phyloP scores from a whole-genome alignment of 495 filamentous ascomycete species.

The Penicillium odoratum region DNA sequence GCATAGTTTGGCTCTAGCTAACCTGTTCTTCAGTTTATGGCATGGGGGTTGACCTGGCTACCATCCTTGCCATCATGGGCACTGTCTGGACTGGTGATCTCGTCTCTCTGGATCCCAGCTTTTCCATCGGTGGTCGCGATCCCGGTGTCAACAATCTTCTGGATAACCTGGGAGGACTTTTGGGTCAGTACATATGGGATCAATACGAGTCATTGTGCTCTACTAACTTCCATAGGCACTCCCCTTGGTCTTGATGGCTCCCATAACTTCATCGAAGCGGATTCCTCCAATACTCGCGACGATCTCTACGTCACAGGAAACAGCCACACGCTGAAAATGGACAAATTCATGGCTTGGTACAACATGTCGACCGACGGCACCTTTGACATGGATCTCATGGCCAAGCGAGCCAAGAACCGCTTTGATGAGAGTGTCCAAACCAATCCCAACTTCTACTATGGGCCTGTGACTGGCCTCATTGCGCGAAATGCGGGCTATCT shows the following conservation, averaged over 20 bases:
- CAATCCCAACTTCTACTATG: conserved; percentile 56
- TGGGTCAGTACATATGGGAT: conserved; percentile 15
- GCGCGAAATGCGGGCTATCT: conserved; percentile 49
- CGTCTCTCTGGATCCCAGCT: conserved; percentile 39
- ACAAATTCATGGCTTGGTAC: conserved; percentile 43
- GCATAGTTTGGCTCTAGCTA: not conserved
- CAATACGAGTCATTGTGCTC: not conserved
- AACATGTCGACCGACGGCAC: conserved; percentile 37
- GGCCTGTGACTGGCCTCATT: conserved; percentile 47
- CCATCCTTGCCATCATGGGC: conserved; percentile 52
- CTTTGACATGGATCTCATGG: conserved; percentile 41
- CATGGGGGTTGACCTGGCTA: conserved; percentile 51
- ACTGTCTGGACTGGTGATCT: conserved; percentile 51
- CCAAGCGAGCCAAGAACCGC: conserved; percentile 34
- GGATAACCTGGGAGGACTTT: conserved; percentile 27
- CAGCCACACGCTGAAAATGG: conserved; percentile 41
- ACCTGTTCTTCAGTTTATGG: conserved; percentile 37
- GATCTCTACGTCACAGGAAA: conserved; percentile 53
- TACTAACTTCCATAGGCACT: conserved; percentile 18
- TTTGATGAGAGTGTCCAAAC: conserved; percentile 49
- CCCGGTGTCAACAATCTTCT: conserved; percentile 34
- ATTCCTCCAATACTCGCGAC: conserved; percentile 54
- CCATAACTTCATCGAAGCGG: conserved; percentile 58
- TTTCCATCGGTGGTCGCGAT: conserved; percentile 38
- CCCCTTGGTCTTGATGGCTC: conserved; percentile 51